Base-by-base conservation (phyloP, 768 basidiomycete species). In the Suillus subalutaceus region DNA sequence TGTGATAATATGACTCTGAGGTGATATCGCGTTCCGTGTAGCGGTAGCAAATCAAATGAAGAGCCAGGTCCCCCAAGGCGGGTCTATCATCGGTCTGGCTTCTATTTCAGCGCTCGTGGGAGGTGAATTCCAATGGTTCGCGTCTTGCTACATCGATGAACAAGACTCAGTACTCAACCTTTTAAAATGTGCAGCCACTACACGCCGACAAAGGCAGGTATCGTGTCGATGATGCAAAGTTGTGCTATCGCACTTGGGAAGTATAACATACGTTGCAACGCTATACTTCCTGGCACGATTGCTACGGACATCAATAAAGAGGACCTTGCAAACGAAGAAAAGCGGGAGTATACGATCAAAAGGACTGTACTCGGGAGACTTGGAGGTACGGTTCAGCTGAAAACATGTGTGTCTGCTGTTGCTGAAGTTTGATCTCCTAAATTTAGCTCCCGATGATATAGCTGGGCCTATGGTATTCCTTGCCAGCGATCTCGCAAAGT, bases 91-190 rank as follows among this genome's bases (percentile, higher is more conserved):
- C 46, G 90, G 86, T 26, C 86, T 92, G 35, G 90, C 90, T 13
- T 90, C 88, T n/a, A 92, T 92, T 66, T 91, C 89, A 35, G 92
- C 90, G 0, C 82, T 92, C 20, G 90, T 92, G 57, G 91, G 91
- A 9, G 92, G 91, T 18, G 90, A 85, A 68, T 79, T 86, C 64
- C 91, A 92, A 78, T 86, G 85, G 85, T 86, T 68, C 62, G 79
- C 68, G 38, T 23, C 58, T 50, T n/a, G 40, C 41, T 58, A 7
- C 56, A 18, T 26, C 13, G 13, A 43, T 63, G 30, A 66, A 32
- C 38, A 15, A 44, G 23, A 4, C 16, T 37, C n/a, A n/a, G n/a
- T n/a, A n/a, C n/a, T n/a, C 41, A 12, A 66, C 32, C 9, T 44
- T 43, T 13, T 35, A 8, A 52, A 26, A 52, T 63, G 23, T 48